Percentiles rank a stretch among this genome's conserved stretches.
phyloP scores from a whole-genome alignment of 2,329 filamentous ascomycete genomes.

The Hypoxylon sp. region DNA sequence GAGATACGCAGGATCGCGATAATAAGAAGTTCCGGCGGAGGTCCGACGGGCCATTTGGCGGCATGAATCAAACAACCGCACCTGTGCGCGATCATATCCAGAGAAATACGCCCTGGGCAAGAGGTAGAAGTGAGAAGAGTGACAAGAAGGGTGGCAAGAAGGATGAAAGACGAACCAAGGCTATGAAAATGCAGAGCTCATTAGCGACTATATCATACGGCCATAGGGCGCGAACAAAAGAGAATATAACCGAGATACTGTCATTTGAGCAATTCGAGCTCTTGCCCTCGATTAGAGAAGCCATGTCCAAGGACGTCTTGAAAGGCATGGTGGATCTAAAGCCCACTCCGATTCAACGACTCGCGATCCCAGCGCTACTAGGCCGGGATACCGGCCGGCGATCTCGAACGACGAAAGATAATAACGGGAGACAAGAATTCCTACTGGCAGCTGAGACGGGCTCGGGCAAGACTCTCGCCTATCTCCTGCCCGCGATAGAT shows the following conservation, averaged over 20 bases:
- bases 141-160: conserved; percentile 54
- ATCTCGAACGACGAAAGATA: conserved; percentile 53
- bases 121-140: conserved; percentile 31
- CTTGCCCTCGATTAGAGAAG: conserved; percentile 77
- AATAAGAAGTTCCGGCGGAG: conserved; percentile 57
- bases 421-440: conserved; percentile 68
- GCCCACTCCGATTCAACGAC: conserved; percentile 89
- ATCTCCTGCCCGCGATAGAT: conserved; percentile 87
- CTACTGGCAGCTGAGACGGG: conserved; percentile 95
- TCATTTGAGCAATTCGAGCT: conserved; percentile 87
- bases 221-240: conserved; percentile 62
- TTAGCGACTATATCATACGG: conserved; percentile 84
- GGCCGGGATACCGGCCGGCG: conserved; percentile 64
- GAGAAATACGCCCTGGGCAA: conserved; percentile 33
- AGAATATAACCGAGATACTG: conserved; percentile 72
- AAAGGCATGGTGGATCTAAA: conserved; percentile 80
- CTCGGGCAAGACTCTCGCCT: conserved; percentile 96
- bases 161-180: conserved; percentile 75
- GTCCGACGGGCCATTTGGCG: conserved; percentile 66
- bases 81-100: conserved; percentile 52
- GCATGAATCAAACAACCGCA: conserved; percentile 70
- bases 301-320: conserved; percentile 80
- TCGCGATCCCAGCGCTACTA: conserved; percentile 88
- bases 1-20: conserved; percentile 53
- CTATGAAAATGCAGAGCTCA: conserved; percentile 92